These are phyloP conservation scores for Alternaria infectoria DNA, from an alignment of 2,329 filamentous ascomycete species.

Conservation along the genomic window DNA sequence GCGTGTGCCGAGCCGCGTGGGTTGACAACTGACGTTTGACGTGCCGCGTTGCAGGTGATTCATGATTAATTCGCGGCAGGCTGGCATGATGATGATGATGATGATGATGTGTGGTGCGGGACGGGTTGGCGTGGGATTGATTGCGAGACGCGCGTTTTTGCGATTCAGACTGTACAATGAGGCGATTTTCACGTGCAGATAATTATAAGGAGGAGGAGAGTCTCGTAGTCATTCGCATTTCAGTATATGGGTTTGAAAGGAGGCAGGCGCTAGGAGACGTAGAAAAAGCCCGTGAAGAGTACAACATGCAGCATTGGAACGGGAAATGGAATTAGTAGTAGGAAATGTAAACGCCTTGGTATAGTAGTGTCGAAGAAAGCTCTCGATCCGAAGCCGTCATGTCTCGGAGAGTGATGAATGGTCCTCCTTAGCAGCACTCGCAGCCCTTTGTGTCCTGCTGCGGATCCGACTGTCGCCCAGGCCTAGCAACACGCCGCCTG, in stretches of 20 bases:
- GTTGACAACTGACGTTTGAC: neutral
- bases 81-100: neutral
- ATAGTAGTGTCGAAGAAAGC: neutral
- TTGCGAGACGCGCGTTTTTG: neutral
- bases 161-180: neutral
- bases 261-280: neutral
- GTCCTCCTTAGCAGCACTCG: neutral
- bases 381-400: neutral
- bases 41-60: neutral
- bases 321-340: neutral
- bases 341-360: conserved; percentile 1
- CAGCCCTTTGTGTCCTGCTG: neutral
- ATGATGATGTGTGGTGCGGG: neutral
- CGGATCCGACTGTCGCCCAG: neutral
- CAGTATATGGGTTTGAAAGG: neutral
- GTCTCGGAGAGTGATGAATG: neutral
- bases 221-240: neutral
- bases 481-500: neutral
- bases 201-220: no score
- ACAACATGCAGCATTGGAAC: neutral
- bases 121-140: neutral
- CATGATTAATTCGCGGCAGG: neutral
- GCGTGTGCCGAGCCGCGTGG: neutral
- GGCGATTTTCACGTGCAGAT: neutral
- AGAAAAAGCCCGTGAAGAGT: neutral